Evolutionary conservation across 306 rosid species (phyloP).

Genomic region (Ziziphus jujuba): DNA sequence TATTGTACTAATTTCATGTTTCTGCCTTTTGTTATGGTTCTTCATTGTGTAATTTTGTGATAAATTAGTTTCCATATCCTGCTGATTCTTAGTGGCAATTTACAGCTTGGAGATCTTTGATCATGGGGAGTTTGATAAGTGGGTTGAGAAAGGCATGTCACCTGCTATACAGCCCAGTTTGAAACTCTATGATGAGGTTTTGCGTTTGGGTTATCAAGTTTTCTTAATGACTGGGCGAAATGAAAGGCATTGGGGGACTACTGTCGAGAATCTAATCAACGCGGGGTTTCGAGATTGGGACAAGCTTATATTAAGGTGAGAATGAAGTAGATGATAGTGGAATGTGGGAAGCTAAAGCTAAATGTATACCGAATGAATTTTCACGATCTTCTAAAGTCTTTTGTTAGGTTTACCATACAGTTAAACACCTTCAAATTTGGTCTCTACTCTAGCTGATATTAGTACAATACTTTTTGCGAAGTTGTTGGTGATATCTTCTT

Average conservation of each 20-base stretch:
- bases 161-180: constrained; percentile 71
- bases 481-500: no score
- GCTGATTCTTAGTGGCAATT: constrained; percentile 21
- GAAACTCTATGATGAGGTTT: constrained; percentile 67
- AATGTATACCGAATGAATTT: no score
- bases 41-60: background rate
- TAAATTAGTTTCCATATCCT: constrained; percentile 5
- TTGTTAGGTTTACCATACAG: no score
- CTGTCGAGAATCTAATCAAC: constrained; percentile 64
- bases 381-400: no score
- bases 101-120: constrained; percentile 68
- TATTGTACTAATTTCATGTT: background rate
- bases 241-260: constrained; percentile 58
- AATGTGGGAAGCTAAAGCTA: background rate
- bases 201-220: constrained; percentile 71
- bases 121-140: constrained; percentile 51
- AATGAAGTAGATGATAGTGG: background rate
- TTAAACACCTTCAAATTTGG: no score
- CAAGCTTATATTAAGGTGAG: constrained; percentile 75
- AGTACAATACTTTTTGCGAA: no score
- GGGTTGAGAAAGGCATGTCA: constrained; percentile 73
- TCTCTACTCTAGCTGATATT: no score
- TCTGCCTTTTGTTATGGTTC: constrained; percentile 8
- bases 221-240: constrained; percentile 84
- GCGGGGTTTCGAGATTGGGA: constrained; percentile 79